Evolutionary conservation across 345 rosid species (phyloP).

Genomic region (Brassica incana): DNA sequence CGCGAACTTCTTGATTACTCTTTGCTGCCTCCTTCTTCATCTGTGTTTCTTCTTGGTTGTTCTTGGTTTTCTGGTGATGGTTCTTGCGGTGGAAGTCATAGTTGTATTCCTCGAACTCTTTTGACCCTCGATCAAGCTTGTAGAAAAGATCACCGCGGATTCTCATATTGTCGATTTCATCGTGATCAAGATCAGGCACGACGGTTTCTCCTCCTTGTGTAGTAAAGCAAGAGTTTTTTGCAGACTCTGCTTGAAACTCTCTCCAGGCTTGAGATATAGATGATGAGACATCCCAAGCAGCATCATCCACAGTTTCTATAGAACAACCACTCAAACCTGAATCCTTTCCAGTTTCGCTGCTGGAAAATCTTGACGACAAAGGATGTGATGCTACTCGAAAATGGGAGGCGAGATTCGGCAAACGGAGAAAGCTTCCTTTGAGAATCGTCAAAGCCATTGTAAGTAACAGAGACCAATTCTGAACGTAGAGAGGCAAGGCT

Average conservation of each 20-base stretch:
- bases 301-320: constrained; percentile 75
- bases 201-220: constrained; percentile 27
- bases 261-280: constrained; percentile 59
- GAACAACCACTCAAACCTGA: constrained; percentile 32
- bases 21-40: constrained; percentile 34
- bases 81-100: constrained; percentile 75
- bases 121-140: constrained; percentile 74
- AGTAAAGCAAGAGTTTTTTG: background rate
- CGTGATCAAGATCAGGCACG: constrained; percentile 50
- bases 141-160: constrained; percentile 75
- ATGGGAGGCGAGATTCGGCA: constrained; percentile 3
- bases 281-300: constrained; percentile 66
- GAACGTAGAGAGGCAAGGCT: background rate
- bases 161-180: constrained; percentile 79
- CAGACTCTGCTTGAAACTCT: constrained; percentile 30
- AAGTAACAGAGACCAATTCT: background rate
- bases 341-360: constrained; percentile 3
- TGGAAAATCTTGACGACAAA: constrained; percentile 37
- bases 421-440: constrained; percentile 31
- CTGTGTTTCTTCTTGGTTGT: constrained; percentile 41
- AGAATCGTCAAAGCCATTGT: constrained; percentile 37
- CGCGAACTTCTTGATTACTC: constrained; percentile 32
- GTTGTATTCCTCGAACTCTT: constrained; percentile 74
- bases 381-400: constrained; percentile 26
- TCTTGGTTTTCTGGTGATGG: constrained; percentile 39